Evolutionary conservation across 345 rosid genomes (phyloP), one percentile per base, ranked within the genome.

Genomic region (Leavenworthia alabamica): DNA sequence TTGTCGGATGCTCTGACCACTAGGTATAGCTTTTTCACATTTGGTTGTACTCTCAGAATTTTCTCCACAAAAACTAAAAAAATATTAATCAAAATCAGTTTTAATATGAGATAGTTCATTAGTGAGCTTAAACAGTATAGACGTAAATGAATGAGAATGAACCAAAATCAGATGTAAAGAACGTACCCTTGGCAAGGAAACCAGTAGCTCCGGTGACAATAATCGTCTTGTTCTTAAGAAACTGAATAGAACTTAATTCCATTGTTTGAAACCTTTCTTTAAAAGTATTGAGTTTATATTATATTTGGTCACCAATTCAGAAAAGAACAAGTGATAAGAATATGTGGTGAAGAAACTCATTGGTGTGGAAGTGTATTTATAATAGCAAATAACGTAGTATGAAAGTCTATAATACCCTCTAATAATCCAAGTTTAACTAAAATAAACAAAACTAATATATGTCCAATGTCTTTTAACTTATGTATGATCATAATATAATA

Each of bases 31-130:
- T 75, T 92, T 83, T 82, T 86, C 74, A 89, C 83, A 65, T 86
- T 83, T 29, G 96, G 96, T 49, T 92, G 96, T 41, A 86, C 83
- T 54, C 95, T 89, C 52, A 83, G 29, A 56, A 83, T 72, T 73
- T 93, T 93, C 84, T 93, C 99, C 79, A 82, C 70, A 36, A 89
- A 79, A 63, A 92, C 95, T 92, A 80, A 72, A 35, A 35, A 37
- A 15, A 33, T 8, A 54, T 22, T 27, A 41, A 32, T 13, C 9
- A 13, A 13, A 28, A 20, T 20, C 2, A 24, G 29, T 35, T 2
- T 32, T 45, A 55, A n/a, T 45, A 11, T 1, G 7, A 3, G 10
- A 33, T 15, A 32, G 35, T 32, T 1, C 33, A 53, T 31, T 32
- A 43, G 26, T 53, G 23, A 29, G n/a, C 13, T 29, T 14, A 19